Conservation (phyloP, 2,329 filamentous ascomycete species). For the Immersiporthe knoxdaviesiana region DNA sequence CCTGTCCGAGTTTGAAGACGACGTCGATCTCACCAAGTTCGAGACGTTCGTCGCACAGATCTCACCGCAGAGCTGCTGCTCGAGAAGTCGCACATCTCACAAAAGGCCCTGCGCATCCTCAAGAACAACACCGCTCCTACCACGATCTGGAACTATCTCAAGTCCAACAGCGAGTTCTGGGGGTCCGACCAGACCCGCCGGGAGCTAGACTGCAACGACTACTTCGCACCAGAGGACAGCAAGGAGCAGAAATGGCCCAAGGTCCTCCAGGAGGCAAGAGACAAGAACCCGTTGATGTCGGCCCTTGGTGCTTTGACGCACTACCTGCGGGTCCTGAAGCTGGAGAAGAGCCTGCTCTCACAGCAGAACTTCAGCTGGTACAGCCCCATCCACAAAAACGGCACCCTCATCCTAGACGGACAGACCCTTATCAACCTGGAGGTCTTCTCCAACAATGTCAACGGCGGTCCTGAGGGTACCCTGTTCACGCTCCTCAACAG, state of each 20-base stretch:
- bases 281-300: slow-evolving; percentile 86
- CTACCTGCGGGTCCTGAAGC: slow-evolving; percentile 84
- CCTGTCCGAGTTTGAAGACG: slow-evolving; percentile 88
- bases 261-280: slow-evolving; percentile 69
- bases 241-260: slow-evolving; percentile 74
- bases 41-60: slow-evolving; percentile 96
- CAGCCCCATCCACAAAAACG: slow-evolving; percentile 87
- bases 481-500: slow-evolving; percentile 89
- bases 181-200: slow-evolving; percentile 78
- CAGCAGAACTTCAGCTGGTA: slow-evolving; percentile 92
- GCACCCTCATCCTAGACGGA: slow-evolving; percentile 88
- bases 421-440: slow-evolving; percentile 98
- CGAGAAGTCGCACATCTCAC: slow-evolving; percentile 83
- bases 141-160: slow-evolving; percentile 94
- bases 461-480: slow-evolving; percentile 83
- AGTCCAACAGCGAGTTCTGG: slow-evolving; percentile 88
- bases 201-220: slow-evolving; percentile 78
- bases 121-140: slow-evolving; percentile 95
- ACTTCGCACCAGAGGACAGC: slow-evolving; percentile 67
- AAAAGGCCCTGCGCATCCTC: slow-evolving; percentile 87
- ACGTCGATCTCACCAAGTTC: slow-evolving; percentile 92
- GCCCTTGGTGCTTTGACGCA: slow-evolving; percentile 86
- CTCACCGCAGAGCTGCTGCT: slow-evolving; percentile 82
- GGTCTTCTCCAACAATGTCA: slow-evolving; percentile 89
- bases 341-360: slow-evolving; percentile 84